Evolutionary conservation across 805 yeast genomes (phyloP).

Genomic region (Starmerella khaoyaiensis): DNA sequence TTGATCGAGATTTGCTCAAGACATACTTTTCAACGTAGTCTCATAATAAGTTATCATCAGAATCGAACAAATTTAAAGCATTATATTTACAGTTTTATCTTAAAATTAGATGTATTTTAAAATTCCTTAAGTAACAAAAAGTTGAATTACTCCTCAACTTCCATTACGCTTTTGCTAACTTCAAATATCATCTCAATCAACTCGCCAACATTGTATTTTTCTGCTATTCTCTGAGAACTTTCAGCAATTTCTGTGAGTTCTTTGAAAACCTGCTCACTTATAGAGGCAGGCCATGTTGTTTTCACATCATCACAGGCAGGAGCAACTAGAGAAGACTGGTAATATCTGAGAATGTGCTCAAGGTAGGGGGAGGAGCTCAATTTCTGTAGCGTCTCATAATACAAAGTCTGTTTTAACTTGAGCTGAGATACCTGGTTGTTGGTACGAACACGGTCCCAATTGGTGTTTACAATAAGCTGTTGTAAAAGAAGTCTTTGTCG

Average conservation of each 20-base stretch:
- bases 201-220: conserved; percentile 6
- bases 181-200: conserved; percentile 4
- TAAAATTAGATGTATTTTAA: no score
- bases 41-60: no score
- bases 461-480: conserved; percentile 14
- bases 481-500: conserved; percentile 12
- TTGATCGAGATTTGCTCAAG: no score
- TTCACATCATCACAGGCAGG: conserved; percentile 1
- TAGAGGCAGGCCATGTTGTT: conserved; percentile 6
- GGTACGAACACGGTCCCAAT: conserved; percentile 11
- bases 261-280: neutral
- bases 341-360: conserved; percentile 1
- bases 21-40: no score
- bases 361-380: conserved; percentile 1
- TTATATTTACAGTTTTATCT: no score
- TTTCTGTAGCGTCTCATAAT: conserved; percentile 4
- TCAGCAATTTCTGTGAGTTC: conserved; percentile 6
- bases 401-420: conserved; percentile 8
- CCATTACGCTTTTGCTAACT: neutral
- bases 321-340: neutral
- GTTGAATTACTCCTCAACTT: conserved; percentile 1
- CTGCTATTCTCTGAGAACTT: conserved; percentile 6
- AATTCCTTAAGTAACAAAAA: no score
- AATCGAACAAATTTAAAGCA: no score
- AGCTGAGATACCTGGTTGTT: neutral